A percentile compares a stretch with the other conserved stretches of the same genome.
Evolutionary conservation across 345 rosid species (phyloP).

Genomic region (Euphorbia pulcherrima): DNA sequence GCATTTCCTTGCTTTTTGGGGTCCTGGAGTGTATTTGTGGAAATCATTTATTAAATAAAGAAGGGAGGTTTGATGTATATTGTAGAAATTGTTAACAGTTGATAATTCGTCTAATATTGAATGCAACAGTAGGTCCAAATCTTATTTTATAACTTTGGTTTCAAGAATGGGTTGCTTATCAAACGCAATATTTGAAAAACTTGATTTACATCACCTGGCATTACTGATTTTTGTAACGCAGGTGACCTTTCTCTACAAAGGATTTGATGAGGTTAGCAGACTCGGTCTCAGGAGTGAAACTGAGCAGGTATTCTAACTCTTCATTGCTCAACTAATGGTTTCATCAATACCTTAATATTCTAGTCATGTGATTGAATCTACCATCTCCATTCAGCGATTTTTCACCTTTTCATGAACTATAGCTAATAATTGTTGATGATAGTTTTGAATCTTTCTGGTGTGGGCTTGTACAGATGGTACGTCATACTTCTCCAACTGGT

Average conservation of each 20-base stretch:
- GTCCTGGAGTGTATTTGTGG: neutral
- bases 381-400: conserved; percentile 70
- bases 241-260: conserved; percentile 82
- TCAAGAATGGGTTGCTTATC: neutral
- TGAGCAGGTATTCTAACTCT: conserved; percentile 61
- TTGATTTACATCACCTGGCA: neutral
- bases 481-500: conserved; percentile 63
- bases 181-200: neutral
- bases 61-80: neutral
- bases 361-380: conserved; percentile 21
- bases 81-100: neutral
- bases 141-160: neutral
- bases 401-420: conserved; percentile 59
- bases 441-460: conserved; percentile 17
- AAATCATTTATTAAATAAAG: neutral
- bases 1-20: neutral
- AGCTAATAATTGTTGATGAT: neutral
- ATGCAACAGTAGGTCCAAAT: neutral
- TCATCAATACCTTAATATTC: neutral
- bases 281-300: conserved; percentile 80
- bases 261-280: conserved; percentile 85
- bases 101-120: neutral
- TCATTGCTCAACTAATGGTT: neutral
- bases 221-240: conserved; percentile 15
- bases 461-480: conserved; percentile 49